Percentiles rank a stretch among this genome's conserved stretches.
Conservation (phyloP, 192 early-diverging fungal genomes). For the Rhizoclosmatium globosum region DNA sequence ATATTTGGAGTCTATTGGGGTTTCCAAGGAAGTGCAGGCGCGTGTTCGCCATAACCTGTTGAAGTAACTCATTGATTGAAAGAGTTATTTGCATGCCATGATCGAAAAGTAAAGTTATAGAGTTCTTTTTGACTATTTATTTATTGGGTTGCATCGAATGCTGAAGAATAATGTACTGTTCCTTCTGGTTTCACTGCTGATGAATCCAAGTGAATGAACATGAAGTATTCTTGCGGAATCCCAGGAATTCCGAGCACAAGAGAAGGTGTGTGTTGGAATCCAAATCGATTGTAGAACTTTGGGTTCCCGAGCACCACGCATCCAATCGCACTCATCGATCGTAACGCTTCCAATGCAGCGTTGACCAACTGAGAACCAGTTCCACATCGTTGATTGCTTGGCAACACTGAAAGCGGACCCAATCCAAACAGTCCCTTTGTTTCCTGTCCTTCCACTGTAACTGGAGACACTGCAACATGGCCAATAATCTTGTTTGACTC, state of each 20-base stretch:
- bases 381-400: background rate
- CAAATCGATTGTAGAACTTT: background rate
- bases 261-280: background rate
- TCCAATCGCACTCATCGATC: background rate
- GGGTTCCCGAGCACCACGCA: background rate
- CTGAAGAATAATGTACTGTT: background rate
- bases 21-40: background rate
- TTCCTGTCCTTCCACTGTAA: background rate
- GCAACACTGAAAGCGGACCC: background rate
- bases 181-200: background rate
- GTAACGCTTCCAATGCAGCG: background rate
- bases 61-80: too few relatives aligned
- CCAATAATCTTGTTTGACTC: background rate
- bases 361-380: background rate
- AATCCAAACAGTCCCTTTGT: background rate
- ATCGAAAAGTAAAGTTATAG: too few relatives aligned
- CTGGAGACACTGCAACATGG: background rate
- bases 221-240: background rate
- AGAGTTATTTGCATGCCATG: too few relatives aligned
- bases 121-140: background rate
- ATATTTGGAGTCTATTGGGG: constrained; percentile 25
- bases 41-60: constrained; percentile 1
- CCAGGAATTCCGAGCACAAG: background rate
- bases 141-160: background rate
- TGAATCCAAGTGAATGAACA: background rate